Evolutionary conservation across 257 asterid genomes (phyloP), one percentile per base, ranked within the genome.

Genomic region (Rauvolfia tetraphylla): DNA sequence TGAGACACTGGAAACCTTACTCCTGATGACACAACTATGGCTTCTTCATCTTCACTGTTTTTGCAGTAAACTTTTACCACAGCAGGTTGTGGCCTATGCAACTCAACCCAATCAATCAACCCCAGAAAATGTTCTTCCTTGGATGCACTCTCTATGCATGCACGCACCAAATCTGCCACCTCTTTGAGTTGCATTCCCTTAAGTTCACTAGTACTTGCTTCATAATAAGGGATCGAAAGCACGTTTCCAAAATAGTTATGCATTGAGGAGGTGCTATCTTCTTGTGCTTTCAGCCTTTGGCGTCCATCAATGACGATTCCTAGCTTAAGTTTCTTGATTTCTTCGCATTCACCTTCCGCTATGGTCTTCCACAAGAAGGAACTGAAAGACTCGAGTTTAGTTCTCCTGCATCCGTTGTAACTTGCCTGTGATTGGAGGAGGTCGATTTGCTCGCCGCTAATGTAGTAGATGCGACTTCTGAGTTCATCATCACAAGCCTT

Each of bases 11-110:
- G 92, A 62, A 88, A 88, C 62, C 85, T 61, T 2, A 51, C 85
- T n/a, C 92, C 93, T 27, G 93, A 90, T n/a, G 91, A 90, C 15
- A 90, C 90, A 6, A 87, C 90, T 8, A 85, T 67, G 1, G 90
- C 86, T 27, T 86, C 88, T 81, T 84, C 89, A 13, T 83, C 84
- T n/a, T 79, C 84, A 4, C 74, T 87, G 8, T 81, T 85, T 54
- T 75, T 77, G 53, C 83, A 79, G 71, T 85, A 86, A 31, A 87
- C 85, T 75, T 58, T 83, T 42, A 56, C 86, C 77, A 84, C 77
- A 31, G 86, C 86, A 23, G 82, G 76, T 75, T 80, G 71, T 74
- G 90, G 90, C 82, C 90, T 65, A 66, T 82, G 86, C 41, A 69
- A 0, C 75, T 89, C 91, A 74, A 89, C 88, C 93, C 90, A 87